Base-by-base conservation (phyloP, 768 basidiomycete species). In the Trametes coccinea region DNA sequence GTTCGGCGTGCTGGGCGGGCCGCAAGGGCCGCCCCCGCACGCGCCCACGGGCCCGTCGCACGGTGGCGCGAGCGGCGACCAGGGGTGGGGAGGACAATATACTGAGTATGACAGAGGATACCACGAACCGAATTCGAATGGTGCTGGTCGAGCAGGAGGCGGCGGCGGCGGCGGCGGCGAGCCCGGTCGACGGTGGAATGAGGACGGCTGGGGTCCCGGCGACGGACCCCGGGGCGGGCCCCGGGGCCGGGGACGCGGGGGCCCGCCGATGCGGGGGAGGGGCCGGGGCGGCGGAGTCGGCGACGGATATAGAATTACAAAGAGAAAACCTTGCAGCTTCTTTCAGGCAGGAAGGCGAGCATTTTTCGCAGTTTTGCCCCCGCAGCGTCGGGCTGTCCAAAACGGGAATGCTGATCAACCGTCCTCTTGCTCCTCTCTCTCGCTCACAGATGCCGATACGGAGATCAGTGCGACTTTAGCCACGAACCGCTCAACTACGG, bases 331-430 rank as follows among this genome's bases (percentile, higher is more conserved):
- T 78, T 93, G 91, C 89, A 88, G 81, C 83, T 93, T 92, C 81
- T 92, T 86, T 84, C 84, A 84, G 79, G 83, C 86, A 84, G 91
- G 90, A 90, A 92, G 90, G 91, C 89, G 86, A 92, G 91, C 88
- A 84, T 49, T 49, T 81, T 74, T 58, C 22, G 72, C 29, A 80
- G 75, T 74, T 63, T 43, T 39, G 1, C 41, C 13, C 41, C 61
- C 63, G 62, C 57, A 34, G 49, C 41, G 41, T 34, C 53, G 63
- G 56, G 60, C 51, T 56, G 37, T 70, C 65, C 71, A 63, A 70
- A 65, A 64, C 62, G 59, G 67, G 59, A 65, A 71, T 72, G 64
- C 79, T 82, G 71, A 82, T 76, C 34, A 72, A 61, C 46, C 41
- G 6, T 22, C 37, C 37, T 11, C 33, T 54, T 77, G 80, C 74